phyloP scores from a whole-genome alignment of 1,284 basidiomycete species.

The Marasmius sp. region DNA sequence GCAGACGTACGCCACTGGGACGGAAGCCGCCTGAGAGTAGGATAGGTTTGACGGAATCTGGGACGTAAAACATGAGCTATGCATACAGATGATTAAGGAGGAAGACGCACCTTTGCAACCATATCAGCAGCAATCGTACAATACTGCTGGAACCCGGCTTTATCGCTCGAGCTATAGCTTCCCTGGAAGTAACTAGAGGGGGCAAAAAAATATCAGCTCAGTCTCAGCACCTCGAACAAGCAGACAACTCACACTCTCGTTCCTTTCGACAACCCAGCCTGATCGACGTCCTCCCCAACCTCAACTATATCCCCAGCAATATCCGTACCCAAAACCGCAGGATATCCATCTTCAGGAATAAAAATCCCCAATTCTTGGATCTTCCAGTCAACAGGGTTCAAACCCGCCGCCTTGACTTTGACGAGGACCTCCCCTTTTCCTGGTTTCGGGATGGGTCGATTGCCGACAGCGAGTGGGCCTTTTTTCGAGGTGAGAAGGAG shows the following conservation, averaged over 20 bases:
- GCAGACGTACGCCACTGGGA: constrained; percentile 2
- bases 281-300: constrained; percentile 34
- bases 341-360: constrained; percentile 20
- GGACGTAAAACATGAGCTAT: background rate
- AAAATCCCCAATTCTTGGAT: constrained; percentile 31
- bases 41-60: constrained; percentile 6
- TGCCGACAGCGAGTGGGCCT: constrained; percentile 23
- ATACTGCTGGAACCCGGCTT: constrained; percentile 9
- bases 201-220: no score
- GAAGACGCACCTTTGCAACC: background rate
- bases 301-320: constrained; percentile 43
- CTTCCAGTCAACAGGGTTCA: constrained; percentile 46
- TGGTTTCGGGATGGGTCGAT: constrained; percentile 21
- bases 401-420: constrained; percentile 34
- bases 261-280: constrained; percentile 9
- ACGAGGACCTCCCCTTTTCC: constrained; percentile 39
- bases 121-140: constrained; percentile 3
- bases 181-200: constrained; percentile 4
- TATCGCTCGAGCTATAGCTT: background rate
- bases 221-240: background rate
- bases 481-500: constrained; percentile 14
- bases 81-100: no score
- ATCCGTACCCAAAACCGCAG: constrained; percentile 44
- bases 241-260: constrained; percentile 8
- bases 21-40: constrained; percentile 3